Evolutionary conservation across 2,329 filamentous ascomycete species (phyloP).

Genomic region (Exserohilum turcica): DNA sequence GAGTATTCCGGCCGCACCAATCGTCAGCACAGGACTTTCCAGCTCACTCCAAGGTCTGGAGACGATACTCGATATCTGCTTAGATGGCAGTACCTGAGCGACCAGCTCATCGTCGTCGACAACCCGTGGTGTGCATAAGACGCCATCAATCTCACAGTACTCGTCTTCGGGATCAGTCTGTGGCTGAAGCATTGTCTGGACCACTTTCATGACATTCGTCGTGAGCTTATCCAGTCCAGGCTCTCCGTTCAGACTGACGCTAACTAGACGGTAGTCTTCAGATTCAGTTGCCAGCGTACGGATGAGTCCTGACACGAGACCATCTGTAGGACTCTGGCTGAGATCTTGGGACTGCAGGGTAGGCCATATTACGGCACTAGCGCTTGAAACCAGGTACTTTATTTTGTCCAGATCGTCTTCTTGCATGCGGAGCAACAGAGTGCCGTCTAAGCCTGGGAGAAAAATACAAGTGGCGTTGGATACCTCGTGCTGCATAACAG

Average conservation of each 20-base stretch:
- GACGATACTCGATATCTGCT: conserved; percentile 17
- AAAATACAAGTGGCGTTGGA: conserved; percentile 11
- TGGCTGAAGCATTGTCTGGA: neutral
- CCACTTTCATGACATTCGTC: conserved; percentile 4
- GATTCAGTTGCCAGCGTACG: conserved; percentile 19
- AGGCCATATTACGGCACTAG: conserved; percentile 11
- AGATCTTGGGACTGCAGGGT: neutral
- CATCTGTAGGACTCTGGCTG: conserved; percentile 8
- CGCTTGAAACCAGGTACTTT: conserved; percentile 6
- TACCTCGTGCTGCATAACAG: conserved; percentile 1
- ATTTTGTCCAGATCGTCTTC: conserved; percentile 8
- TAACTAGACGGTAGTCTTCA: conserved; percentile 15
- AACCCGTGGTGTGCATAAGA: conserved; percentile 13
- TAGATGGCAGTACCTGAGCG: neutral
- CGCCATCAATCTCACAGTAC: conserved; percentile 13
- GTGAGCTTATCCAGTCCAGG: neutral
- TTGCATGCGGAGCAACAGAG: conserved; percentile 10
- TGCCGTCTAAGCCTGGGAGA: conserved; percentile 10
- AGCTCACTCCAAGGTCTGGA: conserved; percentile 15
- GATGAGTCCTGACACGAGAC: conserved; percentile 14
- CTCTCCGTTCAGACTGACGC: conserved; percentile 6
- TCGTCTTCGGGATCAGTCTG: conserved; percentile 17
- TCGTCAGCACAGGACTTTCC: conserved; percentile 12
- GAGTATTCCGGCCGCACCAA: conserved; percentile 19
- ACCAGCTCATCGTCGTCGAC: conserved; percentile 9